Evolutionary conservation across 108 stramenopile genomes (phyloP).

Genomic region (Cyclotella atomus): DNA sequence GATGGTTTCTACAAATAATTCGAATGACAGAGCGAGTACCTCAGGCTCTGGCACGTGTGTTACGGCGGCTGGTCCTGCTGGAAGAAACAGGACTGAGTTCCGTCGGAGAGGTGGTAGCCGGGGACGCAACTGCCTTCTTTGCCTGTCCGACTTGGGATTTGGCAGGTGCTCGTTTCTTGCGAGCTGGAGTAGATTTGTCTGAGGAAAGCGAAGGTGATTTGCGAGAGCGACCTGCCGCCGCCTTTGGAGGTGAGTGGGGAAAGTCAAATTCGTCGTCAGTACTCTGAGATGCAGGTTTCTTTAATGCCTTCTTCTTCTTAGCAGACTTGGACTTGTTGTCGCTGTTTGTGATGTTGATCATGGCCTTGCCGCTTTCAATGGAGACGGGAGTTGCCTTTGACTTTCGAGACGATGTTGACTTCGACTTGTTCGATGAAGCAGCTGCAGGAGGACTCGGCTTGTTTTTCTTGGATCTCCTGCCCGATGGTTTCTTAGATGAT

Average conservation of each 20-base stretch:
- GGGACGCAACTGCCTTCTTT: constrained; percentile 15
- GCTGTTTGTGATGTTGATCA: constrained; percentile 42
- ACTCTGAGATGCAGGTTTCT: constrained; percentile 1
- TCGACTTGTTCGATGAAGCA: neutral
- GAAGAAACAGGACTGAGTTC: constrained; percentile 26
- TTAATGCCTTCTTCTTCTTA: constrained; percentile 13
- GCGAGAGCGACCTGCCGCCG: constrained; percentile 2
- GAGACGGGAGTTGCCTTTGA: constrained; percentile 47
- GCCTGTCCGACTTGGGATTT: constrained; percentile 13
- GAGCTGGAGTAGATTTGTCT: constrained; percentile 13
- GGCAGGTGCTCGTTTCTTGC: constrained; percentile 13
- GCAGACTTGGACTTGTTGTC: neutral
- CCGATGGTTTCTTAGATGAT: neutral
- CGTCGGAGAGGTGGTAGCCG: constrained; percentile 28
- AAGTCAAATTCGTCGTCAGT: constrained; percentile 38
- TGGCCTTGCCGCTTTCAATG: constrained; percentile 17
- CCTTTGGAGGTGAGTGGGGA: constrained; percentile 30
- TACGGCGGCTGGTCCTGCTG: too few relatives aligned
- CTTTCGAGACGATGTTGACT: constrained; percentile 7
- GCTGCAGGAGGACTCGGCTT: constrained; percentile 23
- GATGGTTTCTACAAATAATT: too few relatives aligned
- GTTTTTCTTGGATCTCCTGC: constrained; percentile 12
- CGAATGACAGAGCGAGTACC: too few relatives aligned
- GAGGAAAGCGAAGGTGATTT: constrained; percentile 14
- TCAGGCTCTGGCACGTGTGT: too few relatives aligned